Evolutionary conservation across 768 basidiomycete species (phyloP).

Genomic region (Strobilomyces dryophilus): DNA sequence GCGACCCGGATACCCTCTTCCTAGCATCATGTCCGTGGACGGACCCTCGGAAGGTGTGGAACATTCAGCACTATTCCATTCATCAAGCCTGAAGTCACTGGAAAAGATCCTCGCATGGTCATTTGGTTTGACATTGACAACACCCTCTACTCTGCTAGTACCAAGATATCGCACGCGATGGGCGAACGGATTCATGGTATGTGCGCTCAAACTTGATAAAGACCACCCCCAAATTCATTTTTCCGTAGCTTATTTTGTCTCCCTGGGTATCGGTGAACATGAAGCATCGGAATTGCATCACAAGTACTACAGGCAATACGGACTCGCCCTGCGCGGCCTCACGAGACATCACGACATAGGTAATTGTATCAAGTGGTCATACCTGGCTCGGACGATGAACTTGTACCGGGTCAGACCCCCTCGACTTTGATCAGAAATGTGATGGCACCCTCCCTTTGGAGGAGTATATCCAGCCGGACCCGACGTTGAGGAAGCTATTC

Average conservation of each 20-base stretch:
- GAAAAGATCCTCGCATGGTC: conserved; percentile 52
- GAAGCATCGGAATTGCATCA: conserved; percentile 67
- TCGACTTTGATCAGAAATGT: conserved; percentile 82
- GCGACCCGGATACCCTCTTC: conserved; percentile 21
- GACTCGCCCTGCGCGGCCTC: conserved; percentile 77
- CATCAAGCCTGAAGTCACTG: background rate
- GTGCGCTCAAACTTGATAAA: conserved; percentile 4
- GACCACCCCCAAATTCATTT: background rate
- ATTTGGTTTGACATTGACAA: conserved; percentile 89
- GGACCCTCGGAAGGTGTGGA: conserved; percentile 24
- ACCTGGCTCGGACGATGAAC: background rate
- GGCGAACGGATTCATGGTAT: conserved; percentile 72
- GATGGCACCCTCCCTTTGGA: conserved; percentile 83
- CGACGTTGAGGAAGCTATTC: conserved; percentile 58
- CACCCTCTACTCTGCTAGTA: conserved; percentile 75
- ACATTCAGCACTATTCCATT: background rate
- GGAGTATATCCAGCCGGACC: conserved; percentile 66
- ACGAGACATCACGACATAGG: conserved; percentile 74
- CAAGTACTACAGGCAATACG: conserved; percentile 76
- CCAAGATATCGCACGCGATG: conserved; percentile 77
- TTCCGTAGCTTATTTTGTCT: conserved; percentile 65
- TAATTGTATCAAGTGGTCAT: conserved; percentile 20
- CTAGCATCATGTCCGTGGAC: conserved; percentile 18
- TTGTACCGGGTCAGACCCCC: conserved; percentile 50
- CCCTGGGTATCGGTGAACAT: conserved; percentile 61